Conservation (phyloP, 2,329 filamentous ascomycete species). For the Cadophora sp. region DNA sequence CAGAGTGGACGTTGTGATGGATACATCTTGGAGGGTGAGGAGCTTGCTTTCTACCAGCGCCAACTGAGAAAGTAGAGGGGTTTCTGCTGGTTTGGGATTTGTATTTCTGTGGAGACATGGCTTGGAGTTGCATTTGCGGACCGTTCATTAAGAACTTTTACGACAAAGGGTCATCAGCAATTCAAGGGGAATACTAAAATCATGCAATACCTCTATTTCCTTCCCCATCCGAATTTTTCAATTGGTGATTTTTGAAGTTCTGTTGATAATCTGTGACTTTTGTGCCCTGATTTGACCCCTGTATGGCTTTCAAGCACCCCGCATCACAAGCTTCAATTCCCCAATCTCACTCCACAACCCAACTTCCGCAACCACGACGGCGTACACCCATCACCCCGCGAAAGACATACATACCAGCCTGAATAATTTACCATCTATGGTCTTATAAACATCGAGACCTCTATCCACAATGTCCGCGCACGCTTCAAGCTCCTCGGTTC, state of each 20-base stretch:
- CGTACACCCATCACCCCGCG: neutral
- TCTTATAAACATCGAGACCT: neutral
- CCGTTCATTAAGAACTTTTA: slow-evolving; percentile 35
- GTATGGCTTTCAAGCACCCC: slow-evolving; percentile 29
- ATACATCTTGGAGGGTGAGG: slow-evolving; percentile 98
- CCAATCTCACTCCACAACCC: slow-evolving; percentile 1
- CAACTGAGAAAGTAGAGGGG: slow-evolving; percentile 93
- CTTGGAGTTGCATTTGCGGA: slow-evolving; percentile 43
- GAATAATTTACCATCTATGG: neutral
- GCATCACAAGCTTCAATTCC: slow-evolving; percentile 30
- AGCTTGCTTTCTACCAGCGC: slow-evolving; percentile 99
- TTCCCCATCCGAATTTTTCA: neutral
- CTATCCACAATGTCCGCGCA: slow-evolving; percentile 18
- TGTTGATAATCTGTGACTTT: slow-evolving; percentile 4
- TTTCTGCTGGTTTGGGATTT: slow-evolving; percentile 38
- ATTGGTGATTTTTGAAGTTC: neutral
- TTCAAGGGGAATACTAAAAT: slow-evolving; percentile 42
- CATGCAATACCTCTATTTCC: neutral
- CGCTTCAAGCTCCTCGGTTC: slow-evolving; percentile 11
- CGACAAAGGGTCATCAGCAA: slow-evolving; percentile 38
- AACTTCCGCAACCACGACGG: neutral
- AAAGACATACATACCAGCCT: neutral
- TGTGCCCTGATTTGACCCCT: neutral
- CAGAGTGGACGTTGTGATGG: slow-evolving; percentile 97
- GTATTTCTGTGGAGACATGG: slow-evolving; percentile 44